Percentiles rank a stretch among this genome's conserved stretches.
Evolutionary conservation across 2,329 filamentous ascomycete genomes (phyloP).

Genomic region (Scortechinia acanthostroma): DNA sequence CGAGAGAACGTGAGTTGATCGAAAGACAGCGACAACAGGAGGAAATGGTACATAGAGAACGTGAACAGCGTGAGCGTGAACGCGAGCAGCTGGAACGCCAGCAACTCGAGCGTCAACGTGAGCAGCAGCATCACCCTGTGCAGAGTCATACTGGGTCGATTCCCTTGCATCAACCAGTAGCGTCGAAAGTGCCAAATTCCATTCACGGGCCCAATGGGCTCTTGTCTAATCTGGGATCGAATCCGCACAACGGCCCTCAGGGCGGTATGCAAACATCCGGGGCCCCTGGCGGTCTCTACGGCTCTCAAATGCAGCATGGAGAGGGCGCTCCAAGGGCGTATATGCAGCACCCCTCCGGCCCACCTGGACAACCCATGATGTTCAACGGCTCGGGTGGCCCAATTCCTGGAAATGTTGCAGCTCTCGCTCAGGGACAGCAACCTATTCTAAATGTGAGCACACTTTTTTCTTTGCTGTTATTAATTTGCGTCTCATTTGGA

Average conservation of each 20-base stretch:
- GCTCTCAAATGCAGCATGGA: background rate
- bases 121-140: conserved; percentile 37
- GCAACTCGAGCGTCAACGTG: conserved; percentile 56
- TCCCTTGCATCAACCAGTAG: conserved; percentile 89
- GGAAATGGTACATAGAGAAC: conserved; percentile 47
- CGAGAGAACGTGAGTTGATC: background rate
- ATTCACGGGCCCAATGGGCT: conserved; percentile 91
- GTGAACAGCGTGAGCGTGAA: conserved; percentile 32
- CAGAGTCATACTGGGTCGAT: conserved; percentile 84
- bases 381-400: background rate
- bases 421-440: conserved; percentile 21
- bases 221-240: conserved; percentile 65
- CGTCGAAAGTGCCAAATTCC: conserved; percentile 52
- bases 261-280: conserved; percentile 31
- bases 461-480: background rate
- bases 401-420: conserved; percentile 1
- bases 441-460: conserved; percentile 43
- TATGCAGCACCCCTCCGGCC: background rate
- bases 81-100: conserved; percentile 39
- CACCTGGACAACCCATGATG: background rate
- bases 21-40: conserved; percentile 13
- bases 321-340: background rate
- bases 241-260: conserved; percentile 42
- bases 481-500: conserved; percentile 1
- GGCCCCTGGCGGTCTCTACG: background rate